Conservation (phyloP, 768 basidiomycete species). For the Steccherinum ochraceum region DNA sequence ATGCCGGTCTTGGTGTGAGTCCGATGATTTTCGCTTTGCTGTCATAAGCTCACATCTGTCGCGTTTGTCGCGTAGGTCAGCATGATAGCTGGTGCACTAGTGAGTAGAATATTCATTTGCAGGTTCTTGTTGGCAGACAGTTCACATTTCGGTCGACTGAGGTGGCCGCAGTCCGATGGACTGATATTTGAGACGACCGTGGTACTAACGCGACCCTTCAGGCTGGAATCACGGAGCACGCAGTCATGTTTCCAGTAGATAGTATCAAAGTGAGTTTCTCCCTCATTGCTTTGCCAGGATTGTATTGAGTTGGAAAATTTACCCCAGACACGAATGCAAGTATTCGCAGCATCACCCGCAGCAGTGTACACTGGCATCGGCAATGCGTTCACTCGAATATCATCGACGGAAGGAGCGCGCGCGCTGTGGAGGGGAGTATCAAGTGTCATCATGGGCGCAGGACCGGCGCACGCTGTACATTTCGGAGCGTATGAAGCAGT, state of each 20-base stretch:
- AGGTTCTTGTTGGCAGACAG: too few relatives aligned
- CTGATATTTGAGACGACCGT: neutral
- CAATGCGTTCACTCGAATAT: conserved; percentile 87
- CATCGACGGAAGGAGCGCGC: conserved; percentile 87
- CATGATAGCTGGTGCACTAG: conserved; percentile 95
- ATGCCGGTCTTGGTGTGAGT: conserved; percentile 72
- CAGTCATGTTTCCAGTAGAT: conserved; percentile 97
- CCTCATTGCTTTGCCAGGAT: neutral
- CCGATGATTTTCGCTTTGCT: too few relatives aligned
- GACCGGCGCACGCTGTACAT: conserved; percentile 97
- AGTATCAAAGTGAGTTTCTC: conserved; percentile 81
- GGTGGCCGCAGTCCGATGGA: neutral
- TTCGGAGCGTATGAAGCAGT: conserved; percentile 95
- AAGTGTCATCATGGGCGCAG: conserved; percentile 92
- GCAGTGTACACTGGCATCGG: conserved; percentile 87
- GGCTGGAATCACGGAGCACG: conserved; percentile 99
- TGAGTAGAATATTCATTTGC: conserved; percentile 46
- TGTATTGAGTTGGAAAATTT: neutral
- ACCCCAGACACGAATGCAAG: conserved; percentile 98
- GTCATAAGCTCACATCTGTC: too few relatives aligned
- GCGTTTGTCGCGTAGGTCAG: too few relatives aligned
- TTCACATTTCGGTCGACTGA: too few relatives aligned
- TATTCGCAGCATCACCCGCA: conserved; percentile 79
- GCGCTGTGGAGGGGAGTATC: conserved; percentile 95
- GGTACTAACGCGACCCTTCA: conserved; percentile 25